phyloP scores from a whole-genome alignment of 169 alveolate species.

The Plasmodium malariae region DNA sequence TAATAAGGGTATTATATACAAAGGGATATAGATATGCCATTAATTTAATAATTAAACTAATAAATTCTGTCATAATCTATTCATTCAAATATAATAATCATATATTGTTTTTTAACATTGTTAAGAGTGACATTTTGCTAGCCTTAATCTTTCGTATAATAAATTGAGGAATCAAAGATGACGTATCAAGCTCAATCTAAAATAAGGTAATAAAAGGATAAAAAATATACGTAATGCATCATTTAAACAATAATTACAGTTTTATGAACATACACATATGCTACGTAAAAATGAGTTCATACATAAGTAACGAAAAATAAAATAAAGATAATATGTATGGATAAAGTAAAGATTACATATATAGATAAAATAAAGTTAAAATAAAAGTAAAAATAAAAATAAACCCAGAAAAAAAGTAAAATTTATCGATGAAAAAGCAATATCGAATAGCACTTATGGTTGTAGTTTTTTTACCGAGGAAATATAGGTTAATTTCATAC shows the following conservation, averaged over 20 bases:
- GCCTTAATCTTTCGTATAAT: conserved; percentile 48
- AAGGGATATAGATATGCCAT: neutral
- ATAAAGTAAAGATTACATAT: too few species aligned
- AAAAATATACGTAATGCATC: neutral
- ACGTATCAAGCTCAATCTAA: conserved; percentile 31
- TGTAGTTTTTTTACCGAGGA: conserved; percentile 33
- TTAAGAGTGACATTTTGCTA: conserved; percentile 20
- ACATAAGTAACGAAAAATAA: too few species aligned
- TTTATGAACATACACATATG: too few species aligned
- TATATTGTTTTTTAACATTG: conserved; percentile 15
- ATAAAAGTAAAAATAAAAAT: neutral
- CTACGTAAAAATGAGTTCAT: too few species aligned
- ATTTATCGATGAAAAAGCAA: neutral
- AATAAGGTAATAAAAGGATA: neutral
- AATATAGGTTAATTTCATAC: conserved; percentile 32
- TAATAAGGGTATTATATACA: conserved; percentile 7
- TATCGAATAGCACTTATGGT: neutral
- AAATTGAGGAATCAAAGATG: conserved; percentile 51
- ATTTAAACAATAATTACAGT: too few species aligned
- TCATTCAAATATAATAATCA: neutral
- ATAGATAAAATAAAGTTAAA: too few species aligned
- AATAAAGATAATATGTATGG: too few species aligned
- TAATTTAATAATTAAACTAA: conserved; percentile 1
- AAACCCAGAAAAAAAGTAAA: neutral
- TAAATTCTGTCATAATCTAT: neutral